Base-by-base conservation (phyloP, 371 early-diverging fungal species). In the Coelomomyces lativittatus region DNA sequence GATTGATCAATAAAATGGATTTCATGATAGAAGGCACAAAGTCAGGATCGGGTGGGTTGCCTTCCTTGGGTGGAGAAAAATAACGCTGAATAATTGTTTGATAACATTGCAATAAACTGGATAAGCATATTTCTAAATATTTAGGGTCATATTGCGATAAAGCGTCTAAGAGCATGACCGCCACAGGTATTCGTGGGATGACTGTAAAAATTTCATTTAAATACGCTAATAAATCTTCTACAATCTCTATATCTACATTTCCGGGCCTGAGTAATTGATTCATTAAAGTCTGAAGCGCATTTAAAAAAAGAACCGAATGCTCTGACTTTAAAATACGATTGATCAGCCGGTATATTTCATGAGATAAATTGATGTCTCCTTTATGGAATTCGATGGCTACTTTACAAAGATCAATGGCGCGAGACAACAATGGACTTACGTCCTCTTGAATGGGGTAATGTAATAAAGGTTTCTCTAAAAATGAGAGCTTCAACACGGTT, bases 1-100 rank as follows among this genome's bases (percentile, higher is more conserved):
- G 15, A 28, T 39, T 39, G 17, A 39, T n/a, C 25, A 91, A 56
- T 25, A 78, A 64, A 4, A 92, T 57, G 8, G 83, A 67, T 51
- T 81, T 53, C 4, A 14, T 49, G 24, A 59, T 48, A 21, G 17
- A 27, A 6, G 15, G 11, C n/a, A 26, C 48, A 19, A 21, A 47
- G 44, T n/a, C 43, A 17, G n/a, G 25, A n/a, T n/a, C 15, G n/a
- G 44, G n/a, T 17, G n/a, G 17, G 21, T 40, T 48, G n/a, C 27
- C n/a, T n/a, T n/a, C n/a, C n/a, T n/a, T n/a, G n/a, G n/a, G n/a
- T n/a, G n/a, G n/a, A n/a, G n/a, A n/a, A n/a, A n/a, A n/a, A n/a
- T n/a, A n/a, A n/a, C n/a, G n/a, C n/a, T n/a, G n/a, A n/a, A n/a
- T n/a, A n/a, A n/a, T n/a, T n/a, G n/a, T n/a, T n/a, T n/a, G n/a